Evolutionary conservation across 257 asterid species (phyloP).

Genomic region (Fraxinus pennsylvanica): DNA sequence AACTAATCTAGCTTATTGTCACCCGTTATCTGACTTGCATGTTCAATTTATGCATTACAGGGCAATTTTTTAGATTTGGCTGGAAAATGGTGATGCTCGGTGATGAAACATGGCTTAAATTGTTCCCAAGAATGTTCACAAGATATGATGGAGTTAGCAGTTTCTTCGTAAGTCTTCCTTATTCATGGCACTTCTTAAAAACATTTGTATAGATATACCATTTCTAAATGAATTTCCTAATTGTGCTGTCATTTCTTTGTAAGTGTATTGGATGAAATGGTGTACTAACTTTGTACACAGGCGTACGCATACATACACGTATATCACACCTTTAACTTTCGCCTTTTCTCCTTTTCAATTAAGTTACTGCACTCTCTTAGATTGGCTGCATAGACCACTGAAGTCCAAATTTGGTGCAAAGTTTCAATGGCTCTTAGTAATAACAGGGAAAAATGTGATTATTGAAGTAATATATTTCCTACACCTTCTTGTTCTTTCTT

Average conservation of each 20-base stretch:
- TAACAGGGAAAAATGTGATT: background rate
- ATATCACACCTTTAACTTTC: background rate
- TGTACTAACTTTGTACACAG: background rate
- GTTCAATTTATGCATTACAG: conserved; percentile 43
- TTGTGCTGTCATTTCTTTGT: background rate
- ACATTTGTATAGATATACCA: background rate
- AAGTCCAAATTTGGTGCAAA: background rate
- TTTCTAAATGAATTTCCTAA: background rate
- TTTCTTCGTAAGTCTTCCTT: conserved; percentile 71
- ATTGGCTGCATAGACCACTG: background rate
- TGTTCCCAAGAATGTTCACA: conserved; percentile 77
- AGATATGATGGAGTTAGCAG: conserved; percentile 94
- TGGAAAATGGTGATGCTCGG: conserved; percentile 95
- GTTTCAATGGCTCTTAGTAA: background rate
- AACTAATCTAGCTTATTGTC: conserved; percentile 7
- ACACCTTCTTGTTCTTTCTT: background rate
- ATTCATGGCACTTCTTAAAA: background rate
- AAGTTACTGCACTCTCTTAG: background rate
- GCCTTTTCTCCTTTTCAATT: background rate
- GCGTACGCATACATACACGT: background rate
- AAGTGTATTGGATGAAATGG: conserved; percentile 5
- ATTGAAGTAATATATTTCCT: background rate
- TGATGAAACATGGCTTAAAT: conserved; percentile 91
- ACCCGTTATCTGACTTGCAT: conserved; percentile 23
- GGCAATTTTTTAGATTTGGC: conserved; percentile 70